Evolutionary conservation across 495 filamentous ascomycete species (phyloP), one percentile per base, ranked within the genome.

Genomic region (Chaetomium cochliodes): DNA sequence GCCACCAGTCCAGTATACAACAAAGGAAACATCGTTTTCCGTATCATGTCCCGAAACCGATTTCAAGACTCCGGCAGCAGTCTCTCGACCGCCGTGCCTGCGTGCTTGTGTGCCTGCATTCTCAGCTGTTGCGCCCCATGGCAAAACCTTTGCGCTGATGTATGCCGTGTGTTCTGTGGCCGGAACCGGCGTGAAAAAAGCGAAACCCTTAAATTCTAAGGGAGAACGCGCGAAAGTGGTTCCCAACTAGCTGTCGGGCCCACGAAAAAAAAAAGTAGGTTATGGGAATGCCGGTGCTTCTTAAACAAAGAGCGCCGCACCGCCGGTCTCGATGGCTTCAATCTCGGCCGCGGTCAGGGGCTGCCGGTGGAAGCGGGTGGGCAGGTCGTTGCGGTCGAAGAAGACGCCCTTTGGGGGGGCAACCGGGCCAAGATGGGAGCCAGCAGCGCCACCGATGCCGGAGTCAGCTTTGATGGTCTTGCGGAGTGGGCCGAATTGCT

Each of bases 301-400:
- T 77, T 68, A 80, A 33, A 75, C 74, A 62, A 76, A 74, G 55
- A 75, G 67, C 7, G 79, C 67, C 16, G 93, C 94, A 60, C 94
- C 94, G 30, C 92, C 96, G 33, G 89, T 90, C 85, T 97, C 92
- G 61, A 98, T 83, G 39, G 92, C 92, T 74, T 98, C 96, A 63
- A 98, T 98, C 83, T 98, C 94, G 51, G 87, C 87, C 69, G 87
- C 73, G 28, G 81, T 87, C 76, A 91, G 87, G 20, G 86, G 82
- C 16, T 84, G 79, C 59, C 93, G 83, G 69, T 89, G 86, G 81
- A 97, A 98, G 66, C 92, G 85, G 59, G 78, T 66, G 28, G 96
- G 94, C 15, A 98, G 86, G 76, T 98, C 88, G 65, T 85, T 87
- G 61, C 93, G 89, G 79, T 98, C 94, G 73, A 96, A 97, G 75